Conservation (phyloP, 768 basidiomycete genomes). For the Mycena chlorophos region DNA sequence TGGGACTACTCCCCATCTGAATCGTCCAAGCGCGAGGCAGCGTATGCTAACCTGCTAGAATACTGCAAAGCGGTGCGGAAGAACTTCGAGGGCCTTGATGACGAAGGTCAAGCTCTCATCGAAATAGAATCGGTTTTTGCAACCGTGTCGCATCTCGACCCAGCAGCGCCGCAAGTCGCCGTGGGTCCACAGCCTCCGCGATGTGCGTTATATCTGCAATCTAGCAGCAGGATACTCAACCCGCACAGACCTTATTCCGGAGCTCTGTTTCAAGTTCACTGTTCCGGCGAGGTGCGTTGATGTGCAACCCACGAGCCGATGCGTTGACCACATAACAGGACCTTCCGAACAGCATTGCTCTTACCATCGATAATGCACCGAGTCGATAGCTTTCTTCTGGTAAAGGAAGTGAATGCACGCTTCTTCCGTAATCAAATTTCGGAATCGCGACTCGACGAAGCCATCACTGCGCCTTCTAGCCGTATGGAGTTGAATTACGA, state of each 20-base stretch:
- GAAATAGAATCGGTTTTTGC: slow-evolving; percentile 59
- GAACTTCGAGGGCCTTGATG: slow-evolving; percentile 59
- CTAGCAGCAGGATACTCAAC: not conserved
- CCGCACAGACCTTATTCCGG: slow-evolving; percentile 75
- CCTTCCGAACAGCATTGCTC: slow-evolving; percentile 64
- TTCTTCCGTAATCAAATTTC: slow-evolving; percentile 64
- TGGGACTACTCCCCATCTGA: not conserved
- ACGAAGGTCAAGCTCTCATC: slow-evolving; percentile 70
- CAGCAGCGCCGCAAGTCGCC: slow-evolving; percentile 42
- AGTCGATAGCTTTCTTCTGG: slow-evolving; percentile 72
- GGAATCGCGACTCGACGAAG: slow-evolving; percentile 61
- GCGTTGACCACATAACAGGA: slow-evolving; percentile 52
- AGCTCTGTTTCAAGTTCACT: slow-evolving; percentile 70
- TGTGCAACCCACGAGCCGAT: slow-evolving; percentile 7
- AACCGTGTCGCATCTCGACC: slow-evolving; percentile 60
- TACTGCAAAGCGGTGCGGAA: slow-evolving; percentile 64
- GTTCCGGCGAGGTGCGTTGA: slow-evolving; percentile 65
- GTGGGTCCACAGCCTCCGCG: slow-evolving; percentile 49
- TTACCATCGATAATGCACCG: slow-evolving; percentile 73
- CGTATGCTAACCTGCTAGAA: slow-evolving; percentile 62
- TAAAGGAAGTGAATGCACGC: slow-evolving; percentile 74
- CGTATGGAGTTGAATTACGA: slow-evolving; percentile 78
- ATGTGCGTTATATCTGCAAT: slow-evolving; percentile 46
- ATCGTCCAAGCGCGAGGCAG: slow-evolving; percentile 53
- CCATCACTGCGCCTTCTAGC: slow-evolving; percentile 70